Evolutionary conservation across 306 rosid species (phyloP), one percentile per base, ranked within the genome.

Genomic region (Rubus idaeus): DNA sequence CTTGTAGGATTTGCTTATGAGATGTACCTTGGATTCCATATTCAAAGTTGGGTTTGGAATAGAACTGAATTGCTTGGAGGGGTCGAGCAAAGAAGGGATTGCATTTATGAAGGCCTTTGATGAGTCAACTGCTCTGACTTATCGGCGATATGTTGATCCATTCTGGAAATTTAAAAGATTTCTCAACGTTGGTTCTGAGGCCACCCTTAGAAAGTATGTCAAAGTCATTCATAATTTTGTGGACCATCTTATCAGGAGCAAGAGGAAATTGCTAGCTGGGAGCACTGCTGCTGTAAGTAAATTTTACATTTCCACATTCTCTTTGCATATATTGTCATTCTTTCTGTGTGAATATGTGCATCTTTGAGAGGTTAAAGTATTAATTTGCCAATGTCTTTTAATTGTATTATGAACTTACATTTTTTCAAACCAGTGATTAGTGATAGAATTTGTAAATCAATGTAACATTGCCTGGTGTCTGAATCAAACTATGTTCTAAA

Each of bases 41-140:
- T 91, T 91, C 90, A 84, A 93, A 84, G 98, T 93, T 68, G 98
- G 91, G 53, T 93, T 93, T 75, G 98, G 98, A 71, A 85, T 91
- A 35, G 91, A 93, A 45, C 78, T 93, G 87, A 82, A 91, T 74
- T 93, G 91, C 84, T 68, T 91, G 70, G 96, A 88, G 71, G 86
- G 86, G 41, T 84, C 93, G 75, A 89, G 75, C 68, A 88, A 88
- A 82, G 83, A 84, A 30, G 92, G 92, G 58, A 69, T 1, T 46
- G 85, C 75, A 10, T 93, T 93, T 80, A 85, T 88, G 91, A 84
- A 85, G 67, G 96, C 93, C n/a, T 93, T 91, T 53, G 98, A 93
- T 77, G 94, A 93, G 10, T 86, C 98, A 5, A 86, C 83, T 76
- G 94, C 89, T 69, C 77, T 85, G 67, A 71, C 73, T 2, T 82